A percentile compares a stretch with the other conserved stretches of the same genome.
Evolutionary conservation across 1,284 basidiomycete species (phyloP).

Genomic region (Coriolopsis trogii): DNA sequence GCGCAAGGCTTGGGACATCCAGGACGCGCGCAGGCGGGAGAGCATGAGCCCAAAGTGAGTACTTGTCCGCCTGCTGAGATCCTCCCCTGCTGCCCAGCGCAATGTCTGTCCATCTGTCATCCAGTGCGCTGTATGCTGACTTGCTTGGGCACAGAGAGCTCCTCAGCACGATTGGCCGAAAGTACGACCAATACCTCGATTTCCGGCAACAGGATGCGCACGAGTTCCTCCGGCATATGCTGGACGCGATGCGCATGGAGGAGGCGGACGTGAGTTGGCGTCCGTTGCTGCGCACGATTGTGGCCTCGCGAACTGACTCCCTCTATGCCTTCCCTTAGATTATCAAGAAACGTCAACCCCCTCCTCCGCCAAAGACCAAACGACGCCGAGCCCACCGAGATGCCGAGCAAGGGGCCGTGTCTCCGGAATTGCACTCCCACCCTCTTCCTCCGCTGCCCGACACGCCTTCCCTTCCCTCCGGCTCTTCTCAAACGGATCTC

Average conservation of each 20-base stretch:
- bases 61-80: not conserved
- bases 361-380: slow-evolving; percentile 38
- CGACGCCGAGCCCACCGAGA: slow-evolving; percentile 36
- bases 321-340: no score
- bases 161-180: slow-evolving; percentile 72
- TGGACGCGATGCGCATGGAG: slow-evolving; percentile 96
- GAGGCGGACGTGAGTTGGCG: slow-evolving; percentile 79
- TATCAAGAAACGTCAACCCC: slow-evolving; percentile 75
- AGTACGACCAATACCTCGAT: slow-evolving; percentile 93
- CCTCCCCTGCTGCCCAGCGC: not conserved
- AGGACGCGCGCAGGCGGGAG: slow-evolving; percentile 50
- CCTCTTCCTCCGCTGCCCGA: slow-evolving; percentile 4
- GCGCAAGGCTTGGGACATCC: slow-evolving; percentile 62
- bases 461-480: not conserved
- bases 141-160: slow-evolving; percentile 46
- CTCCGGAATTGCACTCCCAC: slow-evolving; percentile 7
- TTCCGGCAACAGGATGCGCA: slow-evolving; percentile 94
- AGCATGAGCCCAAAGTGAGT: slow-evolving; percentile 68
- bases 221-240: slow-evolving; percentile 85
- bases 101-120: no score
- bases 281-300: not conserved
- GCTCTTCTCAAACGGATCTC: not conserved
- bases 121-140: no score
- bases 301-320: no score
- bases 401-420: slow-evolving; percentile 9